Conservation (phyloP, 2,329 filamentous ascomycete genomes). For the Cercospora brassicicola region DNA sequence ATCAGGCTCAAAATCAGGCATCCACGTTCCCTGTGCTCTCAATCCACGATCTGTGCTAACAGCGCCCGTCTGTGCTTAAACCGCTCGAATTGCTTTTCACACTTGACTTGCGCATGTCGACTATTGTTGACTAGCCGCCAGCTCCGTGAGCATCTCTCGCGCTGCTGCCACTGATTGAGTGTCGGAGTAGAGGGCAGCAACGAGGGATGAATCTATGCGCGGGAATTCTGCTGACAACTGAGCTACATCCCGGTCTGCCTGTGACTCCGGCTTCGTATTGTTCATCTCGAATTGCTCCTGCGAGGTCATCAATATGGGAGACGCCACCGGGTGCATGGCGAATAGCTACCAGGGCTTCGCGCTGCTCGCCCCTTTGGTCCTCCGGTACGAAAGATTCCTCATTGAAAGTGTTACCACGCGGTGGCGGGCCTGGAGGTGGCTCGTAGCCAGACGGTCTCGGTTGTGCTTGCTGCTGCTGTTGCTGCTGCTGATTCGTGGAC, state of each 20-base stretch:
- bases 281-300: conserved; percentile 48
- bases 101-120: not conserved
- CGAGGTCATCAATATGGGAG: not conserved
- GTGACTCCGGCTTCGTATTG: conserved; percentile 38
- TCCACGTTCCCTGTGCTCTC: not conserved
- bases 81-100: not conserved
- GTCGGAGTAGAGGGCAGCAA: conserved; percentile 50
- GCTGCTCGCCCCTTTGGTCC: conserved; percentile 40
- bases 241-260: conserved; percentile 46
- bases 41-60: not conserved
- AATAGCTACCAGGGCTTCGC: conserved; percentile 36
- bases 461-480: conserved; percentile 16
- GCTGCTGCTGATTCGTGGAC: conserved; percentile 3
- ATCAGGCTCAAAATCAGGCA: not conserved
- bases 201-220: conserved; percentile 46
- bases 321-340: not conserved
- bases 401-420: conserved; percentile 32
- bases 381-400: conserved; percentile 44
- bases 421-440: conserved; percentile 24
- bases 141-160: conserved; percentile 47
- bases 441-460: conserved; percentile 15
- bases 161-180: conserved; percentile 45
- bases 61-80: not conserved
- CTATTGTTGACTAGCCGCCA: conserved; percentile 27
- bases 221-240: conserved; percentile 47